phyloP scores from a whole-genome alignment of 345 rosid genomes.

The Acer saccharum region DNA sequence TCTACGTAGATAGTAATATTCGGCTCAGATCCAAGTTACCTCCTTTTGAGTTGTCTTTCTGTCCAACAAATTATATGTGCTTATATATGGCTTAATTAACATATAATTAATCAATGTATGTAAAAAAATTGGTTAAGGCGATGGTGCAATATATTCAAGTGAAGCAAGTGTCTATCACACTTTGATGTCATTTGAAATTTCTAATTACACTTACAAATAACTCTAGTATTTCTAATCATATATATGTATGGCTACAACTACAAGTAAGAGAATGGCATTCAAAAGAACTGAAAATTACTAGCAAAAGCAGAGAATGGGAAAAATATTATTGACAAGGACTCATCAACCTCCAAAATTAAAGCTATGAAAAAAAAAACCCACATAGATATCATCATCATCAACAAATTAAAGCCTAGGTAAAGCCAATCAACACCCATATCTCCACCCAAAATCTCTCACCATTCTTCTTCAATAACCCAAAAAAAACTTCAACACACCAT shows the following conservation, averaged over 20 bases:
- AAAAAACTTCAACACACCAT: conserved; percentile 9
- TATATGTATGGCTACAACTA: conserved; percentile 10
- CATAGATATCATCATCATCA: background rate
- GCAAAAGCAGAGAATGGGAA: conserved; percentile 16
- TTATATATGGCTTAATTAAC: too few species aligned
- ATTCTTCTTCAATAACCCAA: conserved; percentile 2
- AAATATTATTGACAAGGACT: conserved; percentile 16
- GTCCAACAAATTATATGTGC: background rate
- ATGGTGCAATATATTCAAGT: background rate
- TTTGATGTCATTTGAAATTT: conserved; percentile 6
- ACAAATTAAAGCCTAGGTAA: conserved; percentile 7
- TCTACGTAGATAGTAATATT: too few species aligned
- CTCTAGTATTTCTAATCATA: background rate
- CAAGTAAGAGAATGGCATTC: conserved; percentile 4
- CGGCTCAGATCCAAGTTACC: too few species aligned
- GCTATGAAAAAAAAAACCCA: background rate
- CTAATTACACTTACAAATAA: conserved; percentile 4
- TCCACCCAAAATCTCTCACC: conserved; percentile 19
- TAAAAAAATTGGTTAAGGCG: too few species aligned
- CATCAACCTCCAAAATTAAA: background rate
- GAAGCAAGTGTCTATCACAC: background rate
- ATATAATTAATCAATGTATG: too few species aligned
- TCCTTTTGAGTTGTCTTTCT: background rate
- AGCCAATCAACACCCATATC: conserved; percentile 13
- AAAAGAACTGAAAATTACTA: background rate